A percentile compares a stretch with the other conserved stretches of the same genome.
Evolutionary conservation across 2,329 filamentous ascomycete genomes (phyloP).

Genomic region (Diplocarpon rosae): DNA sequence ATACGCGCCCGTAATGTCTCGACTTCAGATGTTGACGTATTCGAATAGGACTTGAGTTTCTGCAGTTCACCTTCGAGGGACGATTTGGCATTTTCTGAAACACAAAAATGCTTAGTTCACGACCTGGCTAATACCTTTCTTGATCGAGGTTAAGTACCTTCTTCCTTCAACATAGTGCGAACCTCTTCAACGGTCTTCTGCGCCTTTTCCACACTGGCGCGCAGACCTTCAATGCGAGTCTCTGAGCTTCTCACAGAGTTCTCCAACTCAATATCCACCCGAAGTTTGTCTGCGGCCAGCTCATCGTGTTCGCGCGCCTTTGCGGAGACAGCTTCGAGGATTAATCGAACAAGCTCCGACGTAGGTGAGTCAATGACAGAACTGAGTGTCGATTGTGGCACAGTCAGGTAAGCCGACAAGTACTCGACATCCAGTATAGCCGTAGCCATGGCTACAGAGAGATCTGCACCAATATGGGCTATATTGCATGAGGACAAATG

Average conservation of each 20-base stretch:
- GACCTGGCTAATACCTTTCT: neutral
- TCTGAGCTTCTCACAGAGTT: constrained; percentile 78
- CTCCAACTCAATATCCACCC: constrained; percentile 85
- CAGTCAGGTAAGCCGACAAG: constrained; percentile 58
- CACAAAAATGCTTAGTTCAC: constrained; percentile 9
- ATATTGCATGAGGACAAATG: constrained; percentile 6
- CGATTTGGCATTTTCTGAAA: constrained; percentile 64
- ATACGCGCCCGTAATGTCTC: constrained; percentile 74
- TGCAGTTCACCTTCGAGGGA: constrained; percentile 74
- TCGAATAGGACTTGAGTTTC: constrained; percentile 61
- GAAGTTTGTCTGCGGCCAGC: constrained; percentile 77
- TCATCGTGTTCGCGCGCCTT: constrained; percentile 78
- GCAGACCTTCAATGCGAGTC: constrained; percentile 70
- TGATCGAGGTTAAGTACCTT: constrained; percentile 46
- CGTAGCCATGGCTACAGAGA: constrained; percentile 41
- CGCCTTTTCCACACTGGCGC: constrained; percentile 70
- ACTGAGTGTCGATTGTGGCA: constrained; percentile 53
- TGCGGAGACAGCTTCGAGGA: constrained; percentile 62
- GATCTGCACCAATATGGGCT: constrained; percentile 16
- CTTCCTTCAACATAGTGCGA: constrained; percentile 67
- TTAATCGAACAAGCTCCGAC: constrained; percentile 60
- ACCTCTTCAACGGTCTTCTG: constrained; percentile 75
- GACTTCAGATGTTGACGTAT: constrained; percentile 63
- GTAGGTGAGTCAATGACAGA: constrained; percentile 59
- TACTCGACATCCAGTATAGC: constrained; percentile 58